Conservation (phyloP, 305 asterid species). For the Plantago coronopus region DNA sequence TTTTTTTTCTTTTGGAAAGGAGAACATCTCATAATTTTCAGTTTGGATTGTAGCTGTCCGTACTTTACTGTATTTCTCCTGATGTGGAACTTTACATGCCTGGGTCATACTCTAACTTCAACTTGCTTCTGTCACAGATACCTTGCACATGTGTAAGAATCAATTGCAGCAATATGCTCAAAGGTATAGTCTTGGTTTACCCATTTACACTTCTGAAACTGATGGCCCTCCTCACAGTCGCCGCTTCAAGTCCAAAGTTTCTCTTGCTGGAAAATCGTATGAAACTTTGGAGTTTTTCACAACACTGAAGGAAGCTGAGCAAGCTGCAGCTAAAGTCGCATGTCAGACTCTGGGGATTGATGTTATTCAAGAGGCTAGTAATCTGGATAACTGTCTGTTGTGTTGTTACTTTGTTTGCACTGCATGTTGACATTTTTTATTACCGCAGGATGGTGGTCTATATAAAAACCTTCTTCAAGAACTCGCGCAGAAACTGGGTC, state of each 20-base stretch:
- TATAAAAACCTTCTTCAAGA: conserved; percentile 71
- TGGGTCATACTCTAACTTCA: not conserved
- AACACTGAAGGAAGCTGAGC: conserved; percentile 85
- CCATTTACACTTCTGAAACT: conserved; percentile 49
- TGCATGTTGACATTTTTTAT: conserved; percentile 17
- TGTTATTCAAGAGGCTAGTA: conserved; percentile 55
- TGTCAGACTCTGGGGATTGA: conserved; percentile 45
- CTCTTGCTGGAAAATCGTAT: conserved; percentile 44
- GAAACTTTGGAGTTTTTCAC: conserved; percentile 43
- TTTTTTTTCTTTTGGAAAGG: too few species aligned
- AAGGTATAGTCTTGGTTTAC: conserved; percentile 46
- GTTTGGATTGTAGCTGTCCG: too few species aligned
- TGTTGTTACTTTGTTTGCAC: conserved; percentile 5
- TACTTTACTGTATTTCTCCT: too few species aligned
- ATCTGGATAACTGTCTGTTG: conserved; percentile 13
- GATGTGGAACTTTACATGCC: too few species aligned
- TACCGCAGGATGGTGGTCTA: conserved; percentile 50
- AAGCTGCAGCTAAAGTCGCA: conserved; percentile 78
- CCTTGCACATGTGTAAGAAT: conserved; percentile 58
- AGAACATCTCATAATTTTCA: too few species aligned
- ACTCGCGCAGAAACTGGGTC: conserved; percentile 51
- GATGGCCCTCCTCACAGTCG: conserved; percentile 83
- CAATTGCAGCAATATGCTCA: conserved; percentile 66
- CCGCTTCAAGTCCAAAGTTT: conserved; percentile 57
- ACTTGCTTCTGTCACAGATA: conserved; percentile 28